A percentile compares a stretch with the other conserved stretches of the same genome.
Conservation (phyloP, 2,329 filamentous ascomycete species). For the Arthrobotrys sinensis region DNA sequence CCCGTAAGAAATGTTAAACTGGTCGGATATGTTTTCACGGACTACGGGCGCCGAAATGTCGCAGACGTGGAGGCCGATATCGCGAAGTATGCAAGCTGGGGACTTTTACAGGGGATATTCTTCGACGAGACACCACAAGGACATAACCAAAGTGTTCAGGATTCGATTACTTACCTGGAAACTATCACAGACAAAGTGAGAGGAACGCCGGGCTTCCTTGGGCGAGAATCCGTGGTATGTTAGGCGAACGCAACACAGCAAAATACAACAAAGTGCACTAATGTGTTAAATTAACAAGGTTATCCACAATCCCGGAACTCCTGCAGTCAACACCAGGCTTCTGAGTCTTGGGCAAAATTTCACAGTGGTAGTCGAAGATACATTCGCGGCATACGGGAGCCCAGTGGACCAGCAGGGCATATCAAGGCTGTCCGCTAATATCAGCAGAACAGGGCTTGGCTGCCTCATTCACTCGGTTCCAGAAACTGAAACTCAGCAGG, state of each 20-base stretch:
- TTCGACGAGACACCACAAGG: conserved; percentile 41
- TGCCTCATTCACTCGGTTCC: conserved; percentile 35
- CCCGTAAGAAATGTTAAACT: conserved; percentile 22
- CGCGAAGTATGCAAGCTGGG: conserved; percentile 32
- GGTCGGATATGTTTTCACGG: conserved; percentile 37
- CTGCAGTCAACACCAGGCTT: conserved; percentile 4
- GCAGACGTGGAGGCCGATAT: conserved; percentile 26
- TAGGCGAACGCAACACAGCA: not conserved
- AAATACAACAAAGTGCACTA: not conserved
- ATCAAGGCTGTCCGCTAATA: conserved; percentile 12
- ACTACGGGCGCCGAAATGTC: conserved; percentile 38
- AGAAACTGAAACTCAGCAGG: not conserved
- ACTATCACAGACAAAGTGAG: conserved; percentile 30
- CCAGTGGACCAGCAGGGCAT: conserved; percentile 17
- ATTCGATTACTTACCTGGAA: conserved; percentile 13
- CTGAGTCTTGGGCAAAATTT: conserved; percentile 30
- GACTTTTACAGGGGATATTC: conserved; percentile 33
- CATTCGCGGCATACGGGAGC: conserved; percentile 6
- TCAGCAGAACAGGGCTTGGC: conserved; percentile 17
- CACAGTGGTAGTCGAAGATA: conserved; percentile 31
- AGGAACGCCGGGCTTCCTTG: conserved; percentile 3
- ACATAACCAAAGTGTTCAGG: not conserved
- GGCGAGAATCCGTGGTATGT: conserved; percentile 26
- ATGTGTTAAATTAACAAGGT: conserved; percentile 11
- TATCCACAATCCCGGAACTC: conserved; percentile 38